Evolutionary conservation across 2,329 filamentous ascomycete species (phyloP), one percentile per base, ranked within the genome.

Genomic region (Xylaria polymorpha): DNA sequence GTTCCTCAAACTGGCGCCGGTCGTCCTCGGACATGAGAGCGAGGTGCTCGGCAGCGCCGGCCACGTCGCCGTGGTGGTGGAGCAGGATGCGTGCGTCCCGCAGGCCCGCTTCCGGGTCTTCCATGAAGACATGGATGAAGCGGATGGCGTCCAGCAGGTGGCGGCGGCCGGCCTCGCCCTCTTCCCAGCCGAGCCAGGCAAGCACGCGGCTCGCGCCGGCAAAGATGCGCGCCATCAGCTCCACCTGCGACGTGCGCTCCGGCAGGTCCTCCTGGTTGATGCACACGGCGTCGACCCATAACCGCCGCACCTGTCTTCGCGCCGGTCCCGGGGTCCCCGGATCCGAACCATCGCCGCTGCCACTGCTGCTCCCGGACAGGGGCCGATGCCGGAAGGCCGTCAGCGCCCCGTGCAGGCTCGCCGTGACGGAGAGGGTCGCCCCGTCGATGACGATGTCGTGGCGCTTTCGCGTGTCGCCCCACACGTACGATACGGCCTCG

Each of bases 141-240:
- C 62, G 62, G 35, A 64, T 64, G 25, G 62, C 62, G 18, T 20
- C 18, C 18, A 50, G 53, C 35, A 48, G 46, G 25, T 64, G 62
- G 15, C 62, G 53, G n/a, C 46, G 62, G 22, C 37, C 55, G 18
- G 25, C 55, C 37, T 59, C 43, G 20, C 62, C 62, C 53, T 58
- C 53, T 7, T 64, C 62, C 62, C 62, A 64, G 46, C 62, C 62
- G 6, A 64, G 62, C 62, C 62, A 64, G 15, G 62, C 62, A 9
- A 64, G 62, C 22, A 64, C 62, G n/a, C 62, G 62, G 35, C 55
- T 35, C 25, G 62, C 62, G 43, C 62, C 62, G 20, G 62, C 62
- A 51, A 64, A 64, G 55, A 64, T 59, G 55, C 62, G 62, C 41
- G 53, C 43, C 62, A 64, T 64, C 53, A 64, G 53, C 62, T 64